phyloP scores from a whole-genome alignment of 768 basidiomycete species.

The Leucocoprinus leucothites region DNA sequence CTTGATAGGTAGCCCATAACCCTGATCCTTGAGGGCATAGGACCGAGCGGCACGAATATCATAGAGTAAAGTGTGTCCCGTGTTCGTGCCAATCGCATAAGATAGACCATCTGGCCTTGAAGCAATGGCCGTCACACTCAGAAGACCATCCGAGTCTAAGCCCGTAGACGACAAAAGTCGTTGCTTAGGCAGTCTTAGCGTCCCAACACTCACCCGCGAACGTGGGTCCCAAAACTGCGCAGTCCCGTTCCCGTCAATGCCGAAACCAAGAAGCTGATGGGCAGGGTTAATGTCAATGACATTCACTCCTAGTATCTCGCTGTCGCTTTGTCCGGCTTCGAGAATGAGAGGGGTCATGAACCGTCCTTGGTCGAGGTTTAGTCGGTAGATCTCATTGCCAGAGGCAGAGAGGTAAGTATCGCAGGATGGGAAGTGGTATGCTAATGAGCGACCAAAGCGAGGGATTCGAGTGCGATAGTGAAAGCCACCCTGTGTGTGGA shows the following conservation, averaged over 20 bases:
- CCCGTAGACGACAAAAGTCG: conserved; percentile 44
- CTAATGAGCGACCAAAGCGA: conserved; percentile 86
- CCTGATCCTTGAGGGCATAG: conserved; percentile 93
- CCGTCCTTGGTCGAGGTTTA: conserved; percentile 93
- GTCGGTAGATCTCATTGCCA: conserved; percentile 85
- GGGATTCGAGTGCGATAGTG: conserved; percentile 95
- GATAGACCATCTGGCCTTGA: conserved; percentile 88
- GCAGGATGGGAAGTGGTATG: conserved; percentile 92
- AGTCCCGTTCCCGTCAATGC: conserved; percentile 80
- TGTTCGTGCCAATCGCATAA: conserved; percentile 92
- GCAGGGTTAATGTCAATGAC: conserved; percentile 89
- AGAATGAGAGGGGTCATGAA: conserved; percentile 82
- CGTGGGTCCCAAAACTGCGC: conserved; percentile 98
- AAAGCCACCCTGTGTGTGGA: conserved; percentile 92
- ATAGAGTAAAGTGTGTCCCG: conserved; percentile 92
- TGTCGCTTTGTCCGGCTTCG: conserved; percentile 41
- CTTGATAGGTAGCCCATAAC: conserved; percentile 89
- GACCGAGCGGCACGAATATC: conserved; percentile 85
- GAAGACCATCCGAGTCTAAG: conserved; percentile 22
- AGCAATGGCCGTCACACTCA: conserved; percentile 82
- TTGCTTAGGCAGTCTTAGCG: conserved; percentile 56
- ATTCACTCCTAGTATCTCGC: conserved; percentile 80
- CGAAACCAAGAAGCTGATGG: conserved; percentile 88
- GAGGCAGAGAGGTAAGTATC: conserved; percentile 84
- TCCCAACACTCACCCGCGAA: conserved; percentile 71